phyloP scores from a whole-genome alignment of 2,329 filamentous ascomycete species.

The Microdochium bolleyi region DNA sequence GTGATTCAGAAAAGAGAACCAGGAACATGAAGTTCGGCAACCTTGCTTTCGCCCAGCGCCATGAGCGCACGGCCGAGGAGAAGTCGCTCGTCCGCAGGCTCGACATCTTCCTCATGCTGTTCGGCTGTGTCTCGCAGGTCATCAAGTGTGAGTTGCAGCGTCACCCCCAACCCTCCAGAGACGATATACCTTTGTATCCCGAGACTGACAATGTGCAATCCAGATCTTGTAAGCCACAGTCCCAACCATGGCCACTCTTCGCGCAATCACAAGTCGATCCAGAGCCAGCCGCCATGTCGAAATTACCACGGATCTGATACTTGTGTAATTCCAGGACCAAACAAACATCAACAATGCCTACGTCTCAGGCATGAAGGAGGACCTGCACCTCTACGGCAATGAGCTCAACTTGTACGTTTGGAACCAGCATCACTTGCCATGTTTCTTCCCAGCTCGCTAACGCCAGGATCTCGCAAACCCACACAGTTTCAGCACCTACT shows the following conservation, averaged over 20 bases:
- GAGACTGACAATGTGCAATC: neutral
- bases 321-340: slow-evolving; percentile 22
- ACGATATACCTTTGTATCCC: no score
- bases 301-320: neutral
- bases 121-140: slow-evolving; percentile 23
- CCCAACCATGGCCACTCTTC: slow-evolving; percentile 5
- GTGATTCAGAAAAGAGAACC: no score
- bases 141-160: slow-evolving; percentile 6
- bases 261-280: neutral
- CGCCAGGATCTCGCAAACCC: slow-evolving; percentile 1
- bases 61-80: slow-evolving; percentile 20
- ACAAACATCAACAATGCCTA: slow-evolving; percentile 24
- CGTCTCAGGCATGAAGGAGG: slow-evolving; percentile 25
- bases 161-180: no score
- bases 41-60: slow-evolving; percentile 11
- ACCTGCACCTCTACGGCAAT: slow-evolving; percentile 18
- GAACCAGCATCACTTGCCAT: neutral
- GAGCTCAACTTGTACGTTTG: slow-evolving; percentile 6
- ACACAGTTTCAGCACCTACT: slow-evolving; percentile 22
- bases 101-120: slow-evolving; percentile 25
- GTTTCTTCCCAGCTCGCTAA: slow-evolving; percentile 5
- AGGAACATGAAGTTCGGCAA: slow-evolving; percentile 6
- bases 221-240: slow-evolving; percentile 11
- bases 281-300: no score
- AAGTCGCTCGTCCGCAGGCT: slow-evolving; percentile 20